Base-by-base conservation (phyloP, 2,329 filamentous ascomycete genomes). In the Didymella lethalis region DNA sequence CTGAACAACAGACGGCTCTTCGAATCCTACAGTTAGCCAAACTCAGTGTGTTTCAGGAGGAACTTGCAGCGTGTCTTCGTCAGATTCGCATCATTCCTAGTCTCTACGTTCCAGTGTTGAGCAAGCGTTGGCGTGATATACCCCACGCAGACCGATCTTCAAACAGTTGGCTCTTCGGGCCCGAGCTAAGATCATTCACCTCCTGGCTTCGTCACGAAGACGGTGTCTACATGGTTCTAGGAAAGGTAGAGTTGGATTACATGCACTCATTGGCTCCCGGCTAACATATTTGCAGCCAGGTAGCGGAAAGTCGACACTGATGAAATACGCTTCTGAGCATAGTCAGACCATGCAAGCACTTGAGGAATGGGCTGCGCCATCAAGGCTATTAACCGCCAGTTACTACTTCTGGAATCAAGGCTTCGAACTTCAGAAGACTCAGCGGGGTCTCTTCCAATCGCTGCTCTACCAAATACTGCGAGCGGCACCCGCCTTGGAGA, bases 241-340 rank as follows among this genome's bases (percentile, higher is more conserved):
- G 36, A 5, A 38, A 38, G 36, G 36, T 38, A 38, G 1, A 20
- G 7, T 18, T 20, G n/a, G 18, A 20, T 38, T n/a, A 14, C 16
- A 7, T 38, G 4, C n/a, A 16, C 16, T 38, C 16, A 38, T 6
- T 18, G 4, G 36, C 5, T 5, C 36, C 14, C 18, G 31, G 31
- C 31, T 34, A 34, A 34, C 11, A 10, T 34, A 2, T 34, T 34
- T 5, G 31, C 36, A 81, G 51, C 74, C 80, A 2, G 81, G 81
- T 0, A 79, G 79, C 20, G 82, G 81, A 7, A 83, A 83, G 54
- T 82, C 80, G 0, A 83, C 80, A 0, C 54, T 83, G 12, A 81
- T 83, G 78, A 66, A 67, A 43, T 64, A 53, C 32, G 18, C 64
- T 0, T 56, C 61, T 43, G 46, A 65, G 26, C 11, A 63, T 20